phyloP scores from a whole-genome alignment of 1,139 yeast genomes.

The Suhomyces chickasaworum region DNA sequence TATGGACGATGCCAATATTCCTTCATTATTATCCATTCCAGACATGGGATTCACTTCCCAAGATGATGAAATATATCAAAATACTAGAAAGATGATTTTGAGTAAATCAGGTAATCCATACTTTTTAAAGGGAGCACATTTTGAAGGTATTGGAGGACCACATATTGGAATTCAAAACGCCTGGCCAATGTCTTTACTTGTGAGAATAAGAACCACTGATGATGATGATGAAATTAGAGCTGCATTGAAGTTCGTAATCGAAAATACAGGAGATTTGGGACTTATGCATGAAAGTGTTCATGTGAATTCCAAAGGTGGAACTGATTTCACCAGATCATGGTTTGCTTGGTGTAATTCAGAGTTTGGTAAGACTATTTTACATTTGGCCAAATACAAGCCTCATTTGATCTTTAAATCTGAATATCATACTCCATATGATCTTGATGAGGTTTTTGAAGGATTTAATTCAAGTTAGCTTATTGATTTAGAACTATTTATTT shows the following conservation, averaged over 20 bases:
- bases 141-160: slow-evolving; percentile 88
- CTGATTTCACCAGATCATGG: slow-evolving; percentile 72
- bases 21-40: slow-evolving; percentile 79
- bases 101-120: slow-evolving; percentile 77
- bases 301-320: slow-evolving; percentile 56
- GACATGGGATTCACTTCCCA: slow-evolving; percentile 66
- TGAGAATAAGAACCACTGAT: slow-evolving; percentile 72
- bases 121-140: slow-evolving; percentile 59
- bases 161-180: slow-evolving; percentile 80
- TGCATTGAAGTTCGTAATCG: slow-evolving; percentile 54
- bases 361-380: slow-evolving; percentile 79
- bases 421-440: slow-evolving; percentile 31
- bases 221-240: slow-evolving; percentile 66
- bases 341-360: slow-evolving; percentile 95
- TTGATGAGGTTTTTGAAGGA: slow-evolving; percentile 27
- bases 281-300: slow-evolving; percentile 82
- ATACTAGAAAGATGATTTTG: slow-evolving; percentile 77
- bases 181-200: slow-evolving; percentile 87
- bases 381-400: slow-evolving; percentile 74
- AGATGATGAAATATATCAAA: slow-evolving; percentile 65
- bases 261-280: slow-evolving; percentile 72
- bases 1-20: slow-evolving; percentile 93
- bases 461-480: background rate
- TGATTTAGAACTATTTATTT: too few relatives aligned
- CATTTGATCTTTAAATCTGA: slow-evolving; percentile 62